Base-by-base conservation (phyloP, 208 protist species). In the Acanthamoeba royreba region DNA sequence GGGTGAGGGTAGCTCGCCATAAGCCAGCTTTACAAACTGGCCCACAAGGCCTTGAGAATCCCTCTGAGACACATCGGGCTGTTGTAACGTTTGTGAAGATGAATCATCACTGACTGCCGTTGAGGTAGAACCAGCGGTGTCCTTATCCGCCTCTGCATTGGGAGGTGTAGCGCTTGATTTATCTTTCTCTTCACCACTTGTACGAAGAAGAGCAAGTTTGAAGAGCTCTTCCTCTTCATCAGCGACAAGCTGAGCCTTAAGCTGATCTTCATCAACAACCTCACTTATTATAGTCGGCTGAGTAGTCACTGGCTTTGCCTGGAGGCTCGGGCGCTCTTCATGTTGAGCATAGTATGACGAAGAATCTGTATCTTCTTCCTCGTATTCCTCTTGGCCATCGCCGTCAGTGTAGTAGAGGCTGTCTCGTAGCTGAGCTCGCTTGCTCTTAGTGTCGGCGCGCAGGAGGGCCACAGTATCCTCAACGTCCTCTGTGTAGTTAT, bases 361-460 rank as follows among this genome's bases (percentile, higher is more conserved):
- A n/a, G n/a, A n/a, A n/a, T 85, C 74, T 0, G 17, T 19, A 9
- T 55, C 49, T 19, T 55, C 49, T 25, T 55, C 49, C 9, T 55
- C 49, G 49, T 55, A 25, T 19, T 55, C 49, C 19, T 55, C n/a
- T 85, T 31, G 17, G 43, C 53, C 74, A 13, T 4, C 74, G 43
- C 40, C 43, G 74, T 85, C 74, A 4, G 74, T 85, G 74, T 85
- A 85, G 43, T 85, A 85, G 9, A 85, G 74, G 43, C 74, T 85
- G 74, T 85, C 74, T 19, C 74, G 8, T 5, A 85, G 74, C 43
- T 85, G 74, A 25, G 74, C 74, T 45, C 53, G 46, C 74, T 85
- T 85, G 74, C 74, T 85, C 74, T 85, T 85, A 40, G n/a, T 85
- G n/a, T 85, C 74, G 74, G 74, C 43, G 17, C 74, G 74, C 43